Conservation (phyloP, 2,329 filamentous ascomycete species). For the Nigrograna mackinnonii region DNA sequence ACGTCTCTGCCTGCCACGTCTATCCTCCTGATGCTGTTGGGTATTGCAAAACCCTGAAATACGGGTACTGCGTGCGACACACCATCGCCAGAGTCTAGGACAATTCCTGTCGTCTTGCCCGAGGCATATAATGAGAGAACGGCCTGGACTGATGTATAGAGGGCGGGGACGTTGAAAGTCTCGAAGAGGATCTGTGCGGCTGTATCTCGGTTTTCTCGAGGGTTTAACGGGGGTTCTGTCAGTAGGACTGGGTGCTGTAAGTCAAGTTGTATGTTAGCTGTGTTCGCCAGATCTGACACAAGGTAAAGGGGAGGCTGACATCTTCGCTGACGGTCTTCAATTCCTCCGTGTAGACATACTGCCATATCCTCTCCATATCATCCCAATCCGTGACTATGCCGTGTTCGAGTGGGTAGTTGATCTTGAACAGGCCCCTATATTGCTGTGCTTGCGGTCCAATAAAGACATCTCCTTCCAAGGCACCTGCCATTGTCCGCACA, state of each 20-base stretch:
- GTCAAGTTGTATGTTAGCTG: no score
- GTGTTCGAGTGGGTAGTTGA: slow-evolving; percentile 92
- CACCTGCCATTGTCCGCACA: slow-evolving; percentile 90
- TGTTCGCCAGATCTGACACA: background rate
- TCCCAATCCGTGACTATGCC: slow-evolving; percentile 99
- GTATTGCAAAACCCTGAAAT: slow-evolving; percentile 96
- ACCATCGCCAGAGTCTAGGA: slow-evolving; percentile 92
- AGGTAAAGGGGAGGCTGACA: slow-evolving; percentile 52
- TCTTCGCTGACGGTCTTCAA: slow-evolving; percentile 97
- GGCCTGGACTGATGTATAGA: slow-evolving; percentile 96
- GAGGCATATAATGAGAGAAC: slow-evolving; percentile 95
- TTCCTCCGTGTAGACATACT: slow-evolving; percentile 94
- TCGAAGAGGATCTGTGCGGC: slow-evolving; percentile 98
- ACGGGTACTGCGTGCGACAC: slow-evolving; percentile 97
- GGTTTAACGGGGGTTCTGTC: slow-evolving; percentile 95
- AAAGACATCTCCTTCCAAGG: slow-evolving; percentile 94
- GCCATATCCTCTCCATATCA: slow-evolving; percentile 99
- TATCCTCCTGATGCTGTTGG: slow-evolving; percentile 91
- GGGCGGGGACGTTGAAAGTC: slow-evolving; percentile 95
- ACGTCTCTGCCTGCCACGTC: slow-evolving; percentile 96
- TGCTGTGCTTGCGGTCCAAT: slow-evolving; percentile 93
- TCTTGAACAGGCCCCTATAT: slow-evolving; percentile 89
- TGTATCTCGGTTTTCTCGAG: slow-evolving; percentile 91
- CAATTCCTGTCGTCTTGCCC: slow-evolving; percentile 93
- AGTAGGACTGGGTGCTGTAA: slow-evolving; percentile 86